Evolutionary conservation across 768 basidiomycete species (phyloP).

Genomic region (Pleurotus pulmonarius): DNA sequence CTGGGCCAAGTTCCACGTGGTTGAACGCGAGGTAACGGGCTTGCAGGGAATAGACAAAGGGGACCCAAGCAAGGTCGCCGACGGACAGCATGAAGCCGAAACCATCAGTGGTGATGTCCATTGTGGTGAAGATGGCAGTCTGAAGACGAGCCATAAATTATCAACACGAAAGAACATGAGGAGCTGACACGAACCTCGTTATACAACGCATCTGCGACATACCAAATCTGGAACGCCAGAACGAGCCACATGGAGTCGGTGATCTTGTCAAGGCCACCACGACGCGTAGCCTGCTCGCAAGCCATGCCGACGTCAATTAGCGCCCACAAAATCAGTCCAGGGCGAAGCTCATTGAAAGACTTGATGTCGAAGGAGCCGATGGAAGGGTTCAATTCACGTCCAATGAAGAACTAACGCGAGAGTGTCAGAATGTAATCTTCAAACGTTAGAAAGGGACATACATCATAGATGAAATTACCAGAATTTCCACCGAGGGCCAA

Average conservation of each 20-base stretch:
- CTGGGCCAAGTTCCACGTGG: conserved; percentile 70
- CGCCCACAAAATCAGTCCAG: conserved; percentile 89
- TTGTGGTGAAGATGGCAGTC: conserved; percentile 88
- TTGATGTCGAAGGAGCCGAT: conserved; percentile 66
- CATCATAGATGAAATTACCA: conserved; percentile 86
- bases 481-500: conserved; percentile 93
- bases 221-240: conserved; percentile 79
- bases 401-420: conserved; percentile 79
- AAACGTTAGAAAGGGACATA: conserved; percentile 33
- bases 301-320: conserved; percentile 88
- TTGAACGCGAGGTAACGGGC: conserved; percentile 93
- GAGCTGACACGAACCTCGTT: conserved; percentile 63
- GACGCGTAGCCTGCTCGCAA: conserved; percentile 84
- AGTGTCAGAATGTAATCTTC: conserved; percentile 3
- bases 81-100: conserved; percentile 98
- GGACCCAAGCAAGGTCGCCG: conserved; percentile 92
- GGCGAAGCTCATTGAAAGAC: conserved; percentile 83
- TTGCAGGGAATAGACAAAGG: conserved; percentile 91
- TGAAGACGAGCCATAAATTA: conserved; percentile 22
- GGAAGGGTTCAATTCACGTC: conserved; percentile 90
- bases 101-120: conserved; percentile 97
- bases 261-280: conserved; percentile 58
- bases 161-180: background rate
- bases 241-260: conserved; percentile 95
- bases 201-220: conserved; percentile 83